These are phyloP conservation scores for Cytidiella melzeri DNA, from an alignment of 768 basidiomycete genomes.

Conservation along the genomic window DNA sequence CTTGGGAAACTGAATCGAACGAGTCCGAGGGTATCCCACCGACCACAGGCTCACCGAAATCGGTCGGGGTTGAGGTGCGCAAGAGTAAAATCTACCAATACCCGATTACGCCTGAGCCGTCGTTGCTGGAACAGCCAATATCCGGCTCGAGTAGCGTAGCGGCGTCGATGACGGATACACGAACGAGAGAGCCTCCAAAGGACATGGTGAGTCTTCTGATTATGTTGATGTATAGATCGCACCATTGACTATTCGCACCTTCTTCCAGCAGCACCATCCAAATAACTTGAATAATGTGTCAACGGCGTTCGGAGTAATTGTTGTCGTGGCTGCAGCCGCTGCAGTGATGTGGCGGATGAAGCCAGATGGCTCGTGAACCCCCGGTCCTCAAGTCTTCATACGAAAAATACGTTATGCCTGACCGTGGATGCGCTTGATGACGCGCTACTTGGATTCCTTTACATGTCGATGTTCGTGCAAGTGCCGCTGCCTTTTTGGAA, in stretches of 20 bases:
- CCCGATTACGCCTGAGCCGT: conserved; percentile 25
- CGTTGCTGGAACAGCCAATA: conserved; percentile 23
- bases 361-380: conserved; percentile 26
- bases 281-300: conserved; percentile 28
- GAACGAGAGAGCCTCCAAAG: conserved; percentile 16
- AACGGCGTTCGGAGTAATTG: conserved; percentile 57
- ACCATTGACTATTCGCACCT: neutral
- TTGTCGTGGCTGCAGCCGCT: conserved; percentile 62
- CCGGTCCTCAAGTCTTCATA: too few species aligned
- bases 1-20: conserved; percentile 22
- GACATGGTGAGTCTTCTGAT: conserved; percentile 18
- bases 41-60: neutral
- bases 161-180: conserved; percentile 18
- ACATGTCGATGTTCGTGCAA: neutral
- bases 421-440: too few species aligned
- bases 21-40: conserved; percentile 13
- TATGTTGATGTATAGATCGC: neutral
- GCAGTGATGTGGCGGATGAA: conserved; percentile 72
- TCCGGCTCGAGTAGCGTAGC: conserved; percentile 13
- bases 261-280: conserved; percentile 17
- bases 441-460: too few species aligned
- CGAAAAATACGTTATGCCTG: too few species aligned
- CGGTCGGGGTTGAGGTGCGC: conserved; percentile 7
- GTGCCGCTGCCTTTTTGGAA: neutral
- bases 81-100: conserved; percentile 16